Percentiles rank a stretch among this genome's conserved stretches.
These are phyloP conservation scores for Apodospora peruviana DNA, from an alignment of 495 filamentous ascomycete genomes.

Conservation along the genomic window DNA sequence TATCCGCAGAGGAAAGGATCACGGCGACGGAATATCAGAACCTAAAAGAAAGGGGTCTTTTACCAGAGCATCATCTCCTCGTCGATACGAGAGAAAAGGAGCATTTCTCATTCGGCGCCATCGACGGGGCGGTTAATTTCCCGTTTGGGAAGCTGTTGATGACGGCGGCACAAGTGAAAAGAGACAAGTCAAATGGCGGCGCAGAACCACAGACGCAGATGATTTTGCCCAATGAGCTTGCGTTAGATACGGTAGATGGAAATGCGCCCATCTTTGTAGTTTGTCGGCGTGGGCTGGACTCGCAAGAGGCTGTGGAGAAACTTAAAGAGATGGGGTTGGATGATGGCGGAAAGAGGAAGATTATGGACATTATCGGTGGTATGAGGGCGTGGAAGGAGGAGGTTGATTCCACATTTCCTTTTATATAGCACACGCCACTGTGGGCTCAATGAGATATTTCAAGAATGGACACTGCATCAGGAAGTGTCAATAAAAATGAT, in stretches of 20 bases:
- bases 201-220: not conserved
- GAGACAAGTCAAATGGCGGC: conserved; percentile 7
- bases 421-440: conserved; percentile 24
- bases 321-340: conserved; percentile 64
- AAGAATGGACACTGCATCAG: not conserved
- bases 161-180: conserved; percentile 15
- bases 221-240: conserved; percentile 5
- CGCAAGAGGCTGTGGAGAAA: conserved; percentile 67
- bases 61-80: conserved; percentile 47
- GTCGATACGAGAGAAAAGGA: conserved; percentile 80
- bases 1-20: conserved; percentile 58
- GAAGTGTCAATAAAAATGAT: not conserved
- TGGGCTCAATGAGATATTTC: not conserved
- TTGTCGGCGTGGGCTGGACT: conserved; percentile 85
- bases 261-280: conserved; percentile 62
- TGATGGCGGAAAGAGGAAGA: conserved; percentile 47
- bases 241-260: not conserved
- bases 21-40: conserved; percentile 49
- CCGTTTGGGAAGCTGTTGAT: conserved; percentile 59
- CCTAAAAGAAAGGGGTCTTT: conserved; percentile 18
- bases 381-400: conserved; percentile 77
- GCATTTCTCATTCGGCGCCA: conserved; percentile 75
- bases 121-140: conserved; percentile 70
- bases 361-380: conserved; percentile 78
- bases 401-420: conserved; percentile 68